A percentile compares a stretch with the other conserved stretches of the same genome.
These are phyloP conservation scores for Gynochthodes officinalis DNA, from an alignment of 257 asterid genomes.

Conservation along the genomic window DNA sequence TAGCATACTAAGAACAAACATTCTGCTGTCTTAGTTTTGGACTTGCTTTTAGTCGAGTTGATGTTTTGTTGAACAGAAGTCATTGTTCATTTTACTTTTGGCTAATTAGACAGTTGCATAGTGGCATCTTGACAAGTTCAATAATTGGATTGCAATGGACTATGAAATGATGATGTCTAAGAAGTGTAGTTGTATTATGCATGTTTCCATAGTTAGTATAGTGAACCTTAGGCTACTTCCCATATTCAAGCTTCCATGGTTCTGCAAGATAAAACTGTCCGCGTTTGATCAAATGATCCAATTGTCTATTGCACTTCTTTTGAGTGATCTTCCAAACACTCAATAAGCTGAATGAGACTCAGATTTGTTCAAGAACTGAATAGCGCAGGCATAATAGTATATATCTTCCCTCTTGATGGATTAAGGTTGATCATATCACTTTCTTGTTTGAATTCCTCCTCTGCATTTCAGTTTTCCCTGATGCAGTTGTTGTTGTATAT, in stretches of 20 bases:
- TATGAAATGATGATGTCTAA: no score
- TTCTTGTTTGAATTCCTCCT: neutral
- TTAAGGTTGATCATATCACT: neutral
- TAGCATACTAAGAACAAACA: no score
- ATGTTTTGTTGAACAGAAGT: no score
- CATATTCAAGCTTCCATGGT: neutral
- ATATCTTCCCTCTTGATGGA: no score
- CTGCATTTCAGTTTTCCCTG: neutral
- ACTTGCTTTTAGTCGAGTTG: neutral
- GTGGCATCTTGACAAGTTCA: neutral
- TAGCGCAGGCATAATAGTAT: no score
- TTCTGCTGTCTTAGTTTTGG: neutral
- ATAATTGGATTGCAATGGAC: neutral
- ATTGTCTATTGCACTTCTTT: no score
- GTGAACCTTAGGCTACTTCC: neutral
- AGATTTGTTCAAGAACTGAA: neutral
- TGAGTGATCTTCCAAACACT: neutral
- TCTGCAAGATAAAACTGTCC: no score
- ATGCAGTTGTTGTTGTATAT: no score
- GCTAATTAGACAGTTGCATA: neutral
- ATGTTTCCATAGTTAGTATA: no score
- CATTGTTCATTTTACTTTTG: neutral
- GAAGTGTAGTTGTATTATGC: no score
- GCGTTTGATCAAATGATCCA: no score
- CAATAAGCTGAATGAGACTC: neutral